phyloP scores from a whole-genome alignment of 176 grass and related monocot genomes.

The Cocos nucifera region DNA sequence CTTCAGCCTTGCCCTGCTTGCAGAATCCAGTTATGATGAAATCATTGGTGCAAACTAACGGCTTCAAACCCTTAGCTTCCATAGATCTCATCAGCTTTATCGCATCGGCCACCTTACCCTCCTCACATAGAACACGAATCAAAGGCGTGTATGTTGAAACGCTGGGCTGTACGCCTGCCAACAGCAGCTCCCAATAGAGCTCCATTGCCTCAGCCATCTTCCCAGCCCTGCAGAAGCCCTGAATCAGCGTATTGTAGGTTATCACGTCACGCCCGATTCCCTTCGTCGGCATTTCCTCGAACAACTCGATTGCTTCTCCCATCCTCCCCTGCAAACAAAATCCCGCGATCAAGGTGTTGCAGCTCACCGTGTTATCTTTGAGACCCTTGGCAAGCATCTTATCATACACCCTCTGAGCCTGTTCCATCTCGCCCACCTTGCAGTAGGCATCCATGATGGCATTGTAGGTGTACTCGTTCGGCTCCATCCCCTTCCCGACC shows the following conservation, averaged over 20 bases:
- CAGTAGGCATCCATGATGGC: slow-evolving; percentile 30
- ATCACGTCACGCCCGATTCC: slow-evolving; percentile 49
- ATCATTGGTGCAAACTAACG: slow-evolving; percentile 45
- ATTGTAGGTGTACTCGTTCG: slow-evolving; percentile 58
- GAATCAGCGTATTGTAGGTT: slow-evolving; percentile 66
- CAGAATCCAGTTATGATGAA: slow-evolving; percentile 57
- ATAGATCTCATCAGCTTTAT: slow-evolving; percentile 57
- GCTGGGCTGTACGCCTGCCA: slow-evolving; percentile 42
- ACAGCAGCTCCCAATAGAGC: slow-evolving; percentile 35
- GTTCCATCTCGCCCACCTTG: slow-evolving; percentile 46
- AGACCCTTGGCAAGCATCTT: slow-evolving; percentile 63
- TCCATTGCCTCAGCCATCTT: slow-evolving; percentile 27
- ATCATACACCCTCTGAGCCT: slow-evolving; percentile 44
- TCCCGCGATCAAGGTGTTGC: slow-evolving; percentile 45
- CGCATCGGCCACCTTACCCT: slow-evolving; percentile 44
- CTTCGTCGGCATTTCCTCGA: slow-evolving; percentile 50
- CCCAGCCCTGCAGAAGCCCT: slow-evolving; percentile 51
- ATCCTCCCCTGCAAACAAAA: slow-evolving; percentile 39
- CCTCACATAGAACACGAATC: slow-evolving; percentile 44
- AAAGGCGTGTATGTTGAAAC: slow-evolving; percentile 50
- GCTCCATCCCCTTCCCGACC: slow-evolving; percentile 38
- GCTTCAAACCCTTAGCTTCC: slow-evolving; percentile 53
- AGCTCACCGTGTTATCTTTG: slow-evolving; percentile 46
- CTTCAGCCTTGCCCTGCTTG: slow-evolving; percentile 42
- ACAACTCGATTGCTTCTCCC: slow-evolving; percentile 38